Evolutionary conservation across 352 stramenopile genomes (phyloP), one percentile per base, ranked within the genome.

Genomic region (Pythium rhizo-oryzae): DNA sequence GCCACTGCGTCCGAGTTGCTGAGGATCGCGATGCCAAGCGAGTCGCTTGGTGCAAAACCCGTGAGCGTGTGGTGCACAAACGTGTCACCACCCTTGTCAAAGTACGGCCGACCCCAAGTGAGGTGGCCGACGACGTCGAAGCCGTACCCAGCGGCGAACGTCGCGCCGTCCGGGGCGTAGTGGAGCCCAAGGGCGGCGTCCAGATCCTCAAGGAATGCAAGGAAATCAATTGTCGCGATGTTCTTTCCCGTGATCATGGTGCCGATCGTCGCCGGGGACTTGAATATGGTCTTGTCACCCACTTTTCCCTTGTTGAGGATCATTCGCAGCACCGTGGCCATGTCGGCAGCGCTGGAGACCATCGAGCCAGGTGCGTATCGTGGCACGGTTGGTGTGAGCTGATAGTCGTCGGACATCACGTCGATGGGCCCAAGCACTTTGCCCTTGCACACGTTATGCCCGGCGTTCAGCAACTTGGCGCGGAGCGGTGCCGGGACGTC

Each of bases 241-340:
- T 80, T 80, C 47, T 87, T 89, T 15, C 81, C 81, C 2, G 80
- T 88, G 23, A 80, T 74, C 84, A 92, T 89, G 3, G 78, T 74
- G 0, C 53, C 41, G 30, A 90, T 72, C 15, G 75, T 72, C 0
- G 62, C 24, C 15, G 78, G 64, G 7, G 78, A 78, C 19, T 75
- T 76, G 23, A 92, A 54, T 49, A 89, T 67, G 1, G 67, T 62
- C 19, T 80, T 62, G 11, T 62, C 30, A 16, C 43, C 62, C 2
- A 62, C 43, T 1, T n/a, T 43, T 8, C 62, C 56, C 47, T 52
- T 68, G 52, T 62, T 62, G 8, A 62, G 16, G 1, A 68, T 52
- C 0, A 68, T 19, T 11, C 43, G 51, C 18, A 51, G 6, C 6
- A 68, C 47, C 28, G 5, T 56, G 12, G 52, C 41, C 62, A 68